Evolutionary conservation across 2,329 filamentous ascomycete species (phyloP), one percentile per base, ranked within the genome.

Genomic region (Chaetothyriales sp.): DNA sequence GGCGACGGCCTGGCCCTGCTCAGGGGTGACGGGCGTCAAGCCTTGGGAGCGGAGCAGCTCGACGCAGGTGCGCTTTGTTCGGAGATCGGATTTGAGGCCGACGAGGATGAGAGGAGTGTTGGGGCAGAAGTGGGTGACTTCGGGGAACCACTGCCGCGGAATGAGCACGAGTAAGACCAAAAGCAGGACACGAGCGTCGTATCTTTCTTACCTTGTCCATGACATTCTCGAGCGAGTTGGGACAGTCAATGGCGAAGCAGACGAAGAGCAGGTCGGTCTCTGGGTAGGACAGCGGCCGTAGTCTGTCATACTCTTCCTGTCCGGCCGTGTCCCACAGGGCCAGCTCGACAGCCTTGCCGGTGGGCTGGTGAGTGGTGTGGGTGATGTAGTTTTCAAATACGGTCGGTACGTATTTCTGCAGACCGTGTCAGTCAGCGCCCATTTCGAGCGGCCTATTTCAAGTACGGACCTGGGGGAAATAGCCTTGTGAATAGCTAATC

Each of bases 341-440:
- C 56, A 98, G 80, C 73, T 98, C 92, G 60, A 98, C 89, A 53
- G 85, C 89, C 77, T 95, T 97, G 65, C 90, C 89, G 10, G 85
- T 86, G 45, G 82, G 80, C 58, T 82, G 81, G 71, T 98, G 92
- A 54, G 83, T 85, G 52, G 90, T 94, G 69, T 95, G 90, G 51
- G 92, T 95, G 72, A 98, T 97, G 79, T 98, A 98, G 75, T 98
- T 98, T 67, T 98, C 92, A 69, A 98, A 98, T 49, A 98, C 92
- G 1, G 92, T 98, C 3, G 92, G 92, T 43, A 98, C 92, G 64
- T 98, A 98, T 97, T 95, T 97, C 92, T 98, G 64, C 18, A 47
- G 43, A n/a, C 19, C 15, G 50, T 51, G 44, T n/a, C n/a, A n/a
- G 43, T 50, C 48, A 48, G 44, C 13, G 19, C 40, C n/a, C 50